Percentiles rank a stretch among this genome's conserved stretches.
These are phyloP conservation scores for Aspergillus persii DNA, from an alignment of 2,329 filamentous ascomycete genomes.

Conservation along the genomic window DNA sequence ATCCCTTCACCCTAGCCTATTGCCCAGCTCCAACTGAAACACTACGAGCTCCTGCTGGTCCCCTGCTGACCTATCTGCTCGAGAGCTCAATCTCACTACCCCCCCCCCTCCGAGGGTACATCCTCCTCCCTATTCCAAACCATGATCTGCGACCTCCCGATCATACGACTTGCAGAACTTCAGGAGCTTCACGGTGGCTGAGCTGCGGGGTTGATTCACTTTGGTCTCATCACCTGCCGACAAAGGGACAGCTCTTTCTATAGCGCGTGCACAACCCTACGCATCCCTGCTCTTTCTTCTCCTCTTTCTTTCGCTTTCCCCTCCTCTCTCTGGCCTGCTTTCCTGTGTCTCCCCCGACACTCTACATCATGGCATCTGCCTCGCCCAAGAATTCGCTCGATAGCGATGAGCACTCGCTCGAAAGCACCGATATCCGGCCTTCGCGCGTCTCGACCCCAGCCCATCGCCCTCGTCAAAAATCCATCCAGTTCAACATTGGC, in stretches of 20 bases:
- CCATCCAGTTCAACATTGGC: constrained; percentile 40
- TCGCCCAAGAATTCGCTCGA: constrained; percentile 7
- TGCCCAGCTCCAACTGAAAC: not conserved
- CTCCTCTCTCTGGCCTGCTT: not conserved
- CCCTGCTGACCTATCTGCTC: not conserved
- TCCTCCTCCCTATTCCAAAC: constrained; percentile 10
- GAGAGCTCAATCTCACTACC: not conserved
- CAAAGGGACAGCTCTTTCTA: not conserved
- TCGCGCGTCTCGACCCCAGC: constrained; percentile 22
- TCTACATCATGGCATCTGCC: constrained; percentile 7
- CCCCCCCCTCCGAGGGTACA: not conserved
- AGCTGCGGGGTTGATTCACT: constrained; percentile 9
- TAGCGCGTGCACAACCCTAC: not conserved
- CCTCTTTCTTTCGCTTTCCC: not conserved
- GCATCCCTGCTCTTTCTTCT: not conserved
- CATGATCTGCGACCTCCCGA: constrained; percentile 23
- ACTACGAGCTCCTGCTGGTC: not conserved
- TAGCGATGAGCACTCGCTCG: constrained; percentile 11
- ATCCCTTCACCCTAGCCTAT: not conserved
- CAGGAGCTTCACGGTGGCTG: constrained; percentile 31
- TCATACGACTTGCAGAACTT: constrained; percentile 24
- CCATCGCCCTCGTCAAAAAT: constrained; percentile 32
- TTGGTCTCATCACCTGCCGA: not conserved
- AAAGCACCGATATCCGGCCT: constrained; percentile 14
- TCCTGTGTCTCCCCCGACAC: not conserved